These are phyloP conservation scores for Mycotypha africana DNA, from an alignment of 371 early-diverging fungal species.

Conservation along the genomic window DNA sequence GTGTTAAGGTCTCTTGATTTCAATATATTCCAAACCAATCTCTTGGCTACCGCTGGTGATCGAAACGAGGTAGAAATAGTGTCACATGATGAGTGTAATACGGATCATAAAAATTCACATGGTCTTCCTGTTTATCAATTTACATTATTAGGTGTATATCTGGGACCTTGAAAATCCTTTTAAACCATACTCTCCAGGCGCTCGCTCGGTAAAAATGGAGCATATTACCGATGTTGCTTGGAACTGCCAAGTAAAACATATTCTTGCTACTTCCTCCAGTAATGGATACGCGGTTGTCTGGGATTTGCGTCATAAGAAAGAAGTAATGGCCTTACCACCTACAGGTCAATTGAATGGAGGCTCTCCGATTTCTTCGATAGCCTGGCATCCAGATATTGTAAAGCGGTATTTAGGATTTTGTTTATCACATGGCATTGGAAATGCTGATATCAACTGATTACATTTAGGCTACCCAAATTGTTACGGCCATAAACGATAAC, in stretches of 20 bases:
- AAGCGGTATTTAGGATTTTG: too few species aligned
- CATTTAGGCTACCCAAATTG: slow-evolving; percentile 12
- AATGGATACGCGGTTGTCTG: slow-evolving; percentile 95
- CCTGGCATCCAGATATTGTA: slow-evolving; percentile 94
- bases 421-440: too few species aligned
- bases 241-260: slow-evolving; percentile 92
- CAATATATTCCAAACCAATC: slow-evolving; percentile 79
- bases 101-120: slow-evolving; percentile 5
- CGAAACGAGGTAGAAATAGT: slow-evolving; percentile 94
- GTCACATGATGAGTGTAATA: too few species aligned
- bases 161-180: slow-evolving; percentile 93
- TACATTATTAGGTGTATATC: slow-evolving; percentile 45
- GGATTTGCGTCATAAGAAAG: slow-evolving; percentile 87
- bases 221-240: slow-evolving; percentile 86
- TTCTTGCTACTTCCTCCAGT: slow-evolving; percentile 86
- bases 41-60: slow-evolving; percentile 87
- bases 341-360: neutral
- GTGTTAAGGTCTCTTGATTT: slow-evolving; percentile 90
- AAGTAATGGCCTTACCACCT: slow-evolving; percentile 75
- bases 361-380: slow-evolving; percentile 68
- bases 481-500: slow-evolving; percentile 79
- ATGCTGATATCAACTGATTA: too few species aligned
- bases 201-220: slow-evolving; percentile 76
- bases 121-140: neutral
- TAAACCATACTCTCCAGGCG: slow-evolving; percentile 84